Base-by-base conservation (phyloP, 805 yeast genomes). In the Suhomyces sp. region DNA sequence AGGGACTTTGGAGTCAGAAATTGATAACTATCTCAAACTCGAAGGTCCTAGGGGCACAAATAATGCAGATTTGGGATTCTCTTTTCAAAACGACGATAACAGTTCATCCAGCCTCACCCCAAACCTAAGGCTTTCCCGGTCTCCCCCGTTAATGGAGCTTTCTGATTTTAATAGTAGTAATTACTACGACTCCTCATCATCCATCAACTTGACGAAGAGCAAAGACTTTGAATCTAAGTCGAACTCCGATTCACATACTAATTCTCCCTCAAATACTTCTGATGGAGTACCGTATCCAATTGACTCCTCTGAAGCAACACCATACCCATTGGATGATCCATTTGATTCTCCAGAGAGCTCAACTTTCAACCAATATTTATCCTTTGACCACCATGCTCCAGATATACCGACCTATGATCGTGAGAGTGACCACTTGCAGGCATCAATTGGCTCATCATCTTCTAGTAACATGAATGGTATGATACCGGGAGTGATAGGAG, bases 1-100 rank as follows among this genome's bases (percentile, higher is more conserved):
- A 18, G 56, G 43, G 6, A 38, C 51, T 14, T 34, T 57, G 17
- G 58, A 55, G 21, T 32, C 35, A 11, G 60, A 56, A 32, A 53
- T 57, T 22, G 56, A 45, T 31, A 46, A 43, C 23, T 44, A 53
- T 29, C 30, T 43, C 35, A 33, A 27, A 20, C n/a, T 36, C 5
- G 44, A 38, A 9, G 33, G 38, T n/a, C 26, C 33, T 12, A 32
- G 18, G 20, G 15, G 24, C 22, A 35, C 30, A 21, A 20, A 19
- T 5, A 12, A n/a, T 11, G 26, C 14, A 8, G 19, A n/a, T 16
- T 33, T 23, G 16, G 19, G 14, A 12, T 12, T 28, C 22, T n/a
- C n/a, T n/a, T n/a, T n/a, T n/a, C 19, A 24, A 12, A 17, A 18
- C 27, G 20, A 20, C 11, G 18, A 22, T 20, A 19, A 18, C 20